A percentile compares a stretch with the other conserved stretches of the same genome.
Evolutionary conservation across 495 filamentous ascomycete species (phyloP).

Genomic region (Hypoxylon rickii): DNA sequence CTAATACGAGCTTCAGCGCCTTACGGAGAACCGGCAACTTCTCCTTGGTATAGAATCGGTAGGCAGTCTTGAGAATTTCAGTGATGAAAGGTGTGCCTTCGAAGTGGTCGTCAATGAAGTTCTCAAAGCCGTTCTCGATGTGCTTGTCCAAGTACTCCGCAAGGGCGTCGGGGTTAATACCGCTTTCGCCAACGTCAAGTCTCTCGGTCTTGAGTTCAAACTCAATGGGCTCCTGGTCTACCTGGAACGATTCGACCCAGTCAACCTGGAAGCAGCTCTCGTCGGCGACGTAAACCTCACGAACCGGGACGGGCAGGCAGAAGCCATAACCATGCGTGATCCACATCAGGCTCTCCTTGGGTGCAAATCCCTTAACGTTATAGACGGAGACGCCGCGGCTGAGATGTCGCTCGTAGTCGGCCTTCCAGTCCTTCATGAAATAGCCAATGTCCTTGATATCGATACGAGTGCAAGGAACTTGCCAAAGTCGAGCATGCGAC

Average conservation of each 20-base stretch:
- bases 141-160: slow-evolving; percentile 91
- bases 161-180: slow-evolving; percentile 73
- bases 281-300: slow-evolving; percentile 87
- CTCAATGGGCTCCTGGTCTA: slow-evolving; percentile 67
- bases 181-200: slow-evolving; percentile 81
- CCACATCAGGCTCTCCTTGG: slow-evolving; percentile 75
- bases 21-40: slow-evolving; percentile 85
- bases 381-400: slow-evolving; percentile 83
- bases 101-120: slow-evolving; percentile 92
- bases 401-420: slow-evolving; percentile 88
- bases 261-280: slow-evolving; percentile 90
- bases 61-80: slow-evolving; percentile 90
- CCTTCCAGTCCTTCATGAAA: slow-evolving; percentile 98
- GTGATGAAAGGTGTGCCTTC: slow-evolving; percentile 91
- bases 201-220: slow-evolving; percentile 85
- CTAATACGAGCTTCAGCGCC: slow-evolving; percentile 86
- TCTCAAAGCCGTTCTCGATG: slow-evolving; percentile 85
- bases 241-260: slow-evolving; percentile 79
- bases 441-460: slow-evolving; percentile 96
- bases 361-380: slow-evolving; percentile 91
- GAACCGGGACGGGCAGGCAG: slow-evolving; percentile 82
- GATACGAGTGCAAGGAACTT: slow-evolving; percentile 92
- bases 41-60: slow-evolving; percentile 84
- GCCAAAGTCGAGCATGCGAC: slow-evolving; percentile 89
- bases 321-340: slow-evolving; percentile 91